phyloP scores from a whole-genome alignment of 192 early-diverging fungal species.

The Podila epicladia region DNA sequence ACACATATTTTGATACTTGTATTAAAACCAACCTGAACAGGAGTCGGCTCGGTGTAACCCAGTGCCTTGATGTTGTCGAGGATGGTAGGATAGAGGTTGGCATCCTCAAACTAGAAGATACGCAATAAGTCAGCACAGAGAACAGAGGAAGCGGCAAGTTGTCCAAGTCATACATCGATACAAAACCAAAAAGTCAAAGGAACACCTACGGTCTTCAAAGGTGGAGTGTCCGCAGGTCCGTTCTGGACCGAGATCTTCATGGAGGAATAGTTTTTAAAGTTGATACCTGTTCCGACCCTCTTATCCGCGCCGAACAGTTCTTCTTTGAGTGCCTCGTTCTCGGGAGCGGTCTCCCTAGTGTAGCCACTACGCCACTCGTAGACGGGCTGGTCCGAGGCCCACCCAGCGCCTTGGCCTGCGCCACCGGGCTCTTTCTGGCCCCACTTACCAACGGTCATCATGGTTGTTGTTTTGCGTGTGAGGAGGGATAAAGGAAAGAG shows the following conservation, averaged over 20 bases:
- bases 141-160: not conserved
- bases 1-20: too few species aligned
- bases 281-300: slow-evolving; percentile 77
- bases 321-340: slow-evolving; percentile 67
- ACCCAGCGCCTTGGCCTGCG: slow-evolving; percentile 50
- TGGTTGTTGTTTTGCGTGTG: not conserved
- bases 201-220: slow-evolving; percentile 57
- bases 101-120: slow-evolving; percentile 63
- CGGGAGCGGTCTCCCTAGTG: slow-evolving; percentile 64
- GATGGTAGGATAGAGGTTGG: slow-evolving; percentile 68
- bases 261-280: slow-evolving; percentile 80
- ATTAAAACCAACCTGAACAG: slow-evolving; percentile 64
- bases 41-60: slow-evolving; percentile 75
- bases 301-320: slow-evolving; percentile 68
- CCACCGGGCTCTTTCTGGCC: slow-evolving; percentile 5
- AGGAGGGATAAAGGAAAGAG: not conserved
- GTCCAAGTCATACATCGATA: not conserved
- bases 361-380: slow-evolving; percentile 67
- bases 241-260: slow-evolving; percentile 77
- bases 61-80: slow-evolving; percentile 74
- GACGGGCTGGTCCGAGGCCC: slow-evolving; percentile 55
- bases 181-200: not conserved
- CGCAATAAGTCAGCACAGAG: slow-evolving; percentile 2
- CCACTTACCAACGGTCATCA: slow-evolving; percentile 27
- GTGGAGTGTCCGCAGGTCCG: slow-evolving; percentile 50